phyloP scores from a whole-genome alignment of 129 eudicot species.

The Heracleum sosnowskyi region DNA sequence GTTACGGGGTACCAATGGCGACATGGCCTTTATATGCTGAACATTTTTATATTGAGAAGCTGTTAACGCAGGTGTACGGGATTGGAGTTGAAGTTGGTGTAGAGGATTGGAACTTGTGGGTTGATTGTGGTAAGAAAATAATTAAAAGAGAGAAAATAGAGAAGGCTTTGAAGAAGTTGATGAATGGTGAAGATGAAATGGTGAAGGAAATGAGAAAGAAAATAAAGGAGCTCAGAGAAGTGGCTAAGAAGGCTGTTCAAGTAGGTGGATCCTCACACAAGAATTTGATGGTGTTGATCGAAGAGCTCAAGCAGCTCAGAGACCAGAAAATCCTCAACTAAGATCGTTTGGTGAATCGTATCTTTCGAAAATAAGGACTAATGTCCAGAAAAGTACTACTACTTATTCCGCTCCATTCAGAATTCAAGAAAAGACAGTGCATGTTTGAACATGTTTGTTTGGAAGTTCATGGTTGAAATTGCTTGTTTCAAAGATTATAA shows the following conservation, averaged over 20 bases:
- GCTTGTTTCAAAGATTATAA: too few relatives aligned
- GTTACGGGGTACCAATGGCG: conserved; percentile 46
- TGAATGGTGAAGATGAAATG: conserved; percentile 32
- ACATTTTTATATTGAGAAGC: conserved; percentile 46
- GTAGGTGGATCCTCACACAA: conserved; percentile 43
- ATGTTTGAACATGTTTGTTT: too few relatives aligned
- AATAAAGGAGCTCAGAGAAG: conserved; percentile 25
- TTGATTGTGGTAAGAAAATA: conserved; percentile 29
- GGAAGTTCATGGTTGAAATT: too few relatives aligned
- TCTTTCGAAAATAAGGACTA: too few relatives aligned
- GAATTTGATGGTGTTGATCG: conserved; percentile 20
- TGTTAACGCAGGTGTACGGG: conserved; percentile 35
- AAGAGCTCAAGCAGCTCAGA: conserved; percentile 13
- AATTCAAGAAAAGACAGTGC: too few relatives aligned
- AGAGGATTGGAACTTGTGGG: conserved; percentile 26
- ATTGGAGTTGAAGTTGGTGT: conserved; percentile 44
- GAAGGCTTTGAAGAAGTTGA: conserved; percentile 25
- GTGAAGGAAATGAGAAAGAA: conserved; percentile 35
- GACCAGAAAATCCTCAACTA: background rate
- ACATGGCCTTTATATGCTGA: conserved; percentile 54
- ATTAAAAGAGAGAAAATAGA: conserved; percentile 12
- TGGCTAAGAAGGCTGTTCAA: conserved; percentile 30
- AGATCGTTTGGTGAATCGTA: too few relatives aligned
- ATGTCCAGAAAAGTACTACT: too few relatives aligned
- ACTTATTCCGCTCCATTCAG: too few relatives aligned